These are phyloP conservation scores for Oryza meyeriana DNA, from an alignment of 176 grass and related monocot genomes.

Conservation along the genomic window DNA sequence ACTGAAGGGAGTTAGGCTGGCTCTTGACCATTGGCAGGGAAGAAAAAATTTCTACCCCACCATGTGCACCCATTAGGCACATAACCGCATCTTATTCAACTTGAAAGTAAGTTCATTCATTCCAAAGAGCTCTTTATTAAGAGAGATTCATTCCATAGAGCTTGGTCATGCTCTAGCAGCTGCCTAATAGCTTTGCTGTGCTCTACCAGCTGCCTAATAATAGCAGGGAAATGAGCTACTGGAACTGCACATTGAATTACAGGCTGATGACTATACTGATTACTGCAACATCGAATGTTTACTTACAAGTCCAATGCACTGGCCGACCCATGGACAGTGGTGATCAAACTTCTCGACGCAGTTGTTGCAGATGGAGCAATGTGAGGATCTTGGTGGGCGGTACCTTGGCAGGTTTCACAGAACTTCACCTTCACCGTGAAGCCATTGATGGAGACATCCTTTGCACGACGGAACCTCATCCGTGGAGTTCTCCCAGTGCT, in stretches of 20 bases:
- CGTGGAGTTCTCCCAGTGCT: slow-evolving; percentile 41
- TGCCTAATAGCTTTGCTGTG: too few species aligned
- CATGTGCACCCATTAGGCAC: too few species aligned
- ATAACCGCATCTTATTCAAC: not conserved
- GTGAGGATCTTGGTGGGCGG: slow-evolving; percentile 49
- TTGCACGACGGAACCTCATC: slow-evolving; percentile 36
- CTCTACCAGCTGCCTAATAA: not conserved
- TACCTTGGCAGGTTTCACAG: slow-evolving; percentile 63
- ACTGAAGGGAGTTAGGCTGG: not conserved
- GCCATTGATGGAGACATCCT: slow-evolving; percentile 48
- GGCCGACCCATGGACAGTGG: slow-evolving; percentile 78
- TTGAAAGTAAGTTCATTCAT: not conserved
- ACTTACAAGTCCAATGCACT: slow-evolving; percentile 60
- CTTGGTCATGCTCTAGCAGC: not conserved
- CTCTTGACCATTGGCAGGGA: not conserved
- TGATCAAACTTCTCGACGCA: slow-evolving; percentile 75
- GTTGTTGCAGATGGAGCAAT: slow-evolving; percentile 74
- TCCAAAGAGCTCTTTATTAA: not conserved
- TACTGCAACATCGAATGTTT: slow-evolving; percentile 12
- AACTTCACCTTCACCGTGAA: slow-evolving; percentile 61
- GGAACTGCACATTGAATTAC: not conserved
- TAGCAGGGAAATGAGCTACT: not conserved
- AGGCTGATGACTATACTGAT: not conserved
- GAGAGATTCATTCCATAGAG: not conserved
- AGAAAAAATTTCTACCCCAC: too few species aligned